Evolutionary conservation across 345 rosid genomes (phyloP).

Genomic region (Lagerstroemia speciosa): DNA sequence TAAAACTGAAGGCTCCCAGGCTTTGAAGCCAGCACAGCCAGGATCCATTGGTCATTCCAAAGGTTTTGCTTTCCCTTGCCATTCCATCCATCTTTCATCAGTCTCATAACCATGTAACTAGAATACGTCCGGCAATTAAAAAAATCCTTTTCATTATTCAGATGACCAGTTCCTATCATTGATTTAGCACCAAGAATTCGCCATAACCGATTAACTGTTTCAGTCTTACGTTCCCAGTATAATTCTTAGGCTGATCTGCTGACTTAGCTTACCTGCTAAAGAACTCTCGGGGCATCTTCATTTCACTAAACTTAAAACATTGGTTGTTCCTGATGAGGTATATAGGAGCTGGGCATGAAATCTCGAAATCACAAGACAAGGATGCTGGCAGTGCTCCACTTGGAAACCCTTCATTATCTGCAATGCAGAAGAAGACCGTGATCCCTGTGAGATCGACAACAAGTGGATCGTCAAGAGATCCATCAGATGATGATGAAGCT

Average conservation of each 20-base stretch:
- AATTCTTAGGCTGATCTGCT: background rate
- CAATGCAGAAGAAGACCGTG: slow-evolving; percentile 31
- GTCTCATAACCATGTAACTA: background rate
- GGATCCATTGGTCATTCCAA: slow-evolving; percentile 49
- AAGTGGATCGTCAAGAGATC: slow-evolving; percentile 76
- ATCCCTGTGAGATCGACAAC: slow-evolving; percentile 35
- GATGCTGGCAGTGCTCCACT: slow-evolving; percentile 20
- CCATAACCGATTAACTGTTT: background rate
- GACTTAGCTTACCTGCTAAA: background rate
- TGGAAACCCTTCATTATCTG: slow-evolving; percentile 24
- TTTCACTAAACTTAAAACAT: background rate
- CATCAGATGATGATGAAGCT: slow-evolving; percentile 69
- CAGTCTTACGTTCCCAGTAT: background rate
- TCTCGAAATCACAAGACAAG: slow-evolving; percentile 24
- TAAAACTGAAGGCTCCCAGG: slow-evolving; percentile 40
- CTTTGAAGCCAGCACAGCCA: slow-evolving; percentile 36
- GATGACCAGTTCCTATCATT: background rate
- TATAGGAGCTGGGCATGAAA: slow-evolving; percentile 23
- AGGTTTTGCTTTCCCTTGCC: slow-evolving; percentile 33
- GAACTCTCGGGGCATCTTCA: background rate
- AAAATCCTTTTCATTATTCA: background rate
- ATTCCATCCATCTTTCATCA: background rate
- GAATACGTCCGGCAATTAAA: slow-evolving; percentile 1
- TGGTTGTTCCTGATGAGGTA: background rate
- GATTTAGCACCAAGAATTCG: background rate